Conservation (phyloP, 1,284 basidiomycete genomes). For the Lignosus rhinocerotis region DNA sequence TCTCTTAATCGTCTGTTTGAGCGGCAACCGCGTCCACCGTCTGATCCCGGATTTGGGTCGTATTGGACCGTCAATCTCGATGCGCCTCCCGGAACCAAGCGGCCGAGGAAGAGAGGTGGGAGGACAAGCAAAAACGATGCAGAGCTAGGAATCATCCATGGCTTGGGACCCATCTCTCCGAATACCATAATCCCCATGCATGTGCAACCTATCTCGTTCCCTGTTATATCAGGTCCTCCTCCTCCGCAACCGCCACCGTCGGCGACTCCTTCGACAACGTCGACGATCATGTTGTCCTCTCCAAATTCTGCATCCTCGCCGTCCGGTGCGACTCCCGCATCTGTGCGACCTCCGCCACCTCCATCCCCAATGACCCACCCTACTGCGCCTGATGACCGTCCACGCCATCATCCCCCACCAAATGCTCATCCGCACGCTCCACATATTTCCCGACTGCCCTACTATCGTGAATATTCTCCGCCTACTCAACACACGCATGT, state of each 20-base stretch:
- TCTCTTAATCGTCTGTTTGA: slow-evolving; percentile 79
- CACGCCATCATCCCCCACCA: slow-evolving; percentile 1
- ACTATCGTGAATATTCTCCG: neutral
- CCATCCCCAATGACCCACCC: slow-evolving; percentile 1
- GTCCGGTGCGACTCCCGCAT: slow-evolving; percentile 14
- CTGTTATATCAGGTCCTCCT: slow-evolving; percentile 11
- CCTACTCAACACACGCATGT: neutral
- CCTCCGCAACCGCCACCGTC: slow-evolving; percentile 15
- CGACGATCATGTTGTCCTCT: slow-evolving; percentile 9
- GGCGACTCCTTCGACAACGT: slow-evolving; percentile 14
- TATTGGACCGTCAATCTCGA: slow-evolving; percentile 82
- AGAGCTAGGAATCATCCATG: slow-evolving; percentile 11
- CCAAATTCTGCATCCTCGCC: slow-evolving; percentile 14
- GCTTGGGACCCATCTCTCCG: slow-evolving; percentile 11
- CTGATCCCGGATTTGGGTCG: slow-evolving; percentile 80
- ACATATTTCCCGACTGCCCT: neutral
- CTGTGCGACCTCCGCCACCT: slow-evolving; percentile 8
- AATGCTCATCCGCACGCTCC: neutral
- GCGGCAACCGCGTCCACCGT: slow-evolving; percentile 73
- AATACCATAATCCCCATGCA: slow-evolving; percentile 14
- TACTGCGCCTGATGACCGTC: slow-evolving; percentile 8
- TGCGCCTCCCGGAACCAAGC: slow-evolving; percentile 79
- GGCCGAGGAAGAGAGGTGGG: slow-evolving; percentile 73
- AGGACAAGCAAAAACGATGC: slow-evolving; percentile 50
- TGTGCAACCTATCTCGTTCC: slow-evolving; percentile 10